Percentiles rank a stretch among this genome's conserved stretches.
Evolutionary conservation across 2,329 filamentous ascomycete species (phyloP).

Genomic region (Raffaelea albimanens): DNA sequence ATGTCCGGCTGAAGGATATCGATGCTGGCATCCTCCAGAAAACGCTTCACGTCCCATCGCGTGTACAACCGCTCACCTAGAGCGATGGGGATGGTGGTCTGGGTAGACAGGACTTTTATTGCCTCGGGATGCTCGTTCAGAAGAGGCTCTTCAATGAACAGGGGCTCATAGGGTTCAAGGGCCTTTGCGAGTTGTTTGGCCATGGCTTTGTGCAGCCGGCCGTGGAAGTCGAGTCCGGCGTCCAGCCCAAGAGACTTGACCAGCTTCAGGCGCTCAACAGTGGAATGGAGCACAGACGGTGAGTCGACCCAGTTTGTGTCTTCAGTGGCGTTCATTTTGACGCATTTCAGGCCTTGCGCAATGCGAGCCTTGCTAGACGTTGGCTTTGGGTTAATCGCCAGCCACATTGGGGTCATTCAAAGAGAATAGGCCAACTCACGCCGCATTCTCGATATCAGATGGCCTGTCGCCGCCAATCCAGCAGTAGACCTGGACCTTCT

Average conservation of each 20-base stretch:
- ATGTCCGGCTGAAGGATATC: constrained; percentile 60
- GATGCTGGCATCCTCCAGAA: constrained; percentile 45
- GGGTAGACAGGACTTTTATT: constrained; percentile 45
- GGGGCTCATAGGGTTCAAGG: constrained; percentile 50
- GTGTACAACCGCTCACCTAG: constrained; percentile 56
- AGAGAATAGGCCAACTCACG: constrained; percentile 23
- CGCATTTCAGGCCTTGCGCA: constrained; percentile 44
- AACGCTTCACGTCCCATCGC: constrained; percentile 56
- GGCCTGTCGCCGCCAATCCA: constrained; percentile 63
- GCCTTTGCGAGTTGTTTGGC: constrained; percentile 56
- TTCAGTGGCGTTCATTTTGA: constrained; percentile 65
- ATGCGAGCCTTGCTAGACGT: constrained; percentile 42
- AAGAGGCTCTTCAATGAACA: constrained; percentile 60
- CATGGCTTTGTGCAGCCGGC: constrained; percentile 60
- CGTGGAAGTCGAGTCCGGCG: constrained; percentile 60
- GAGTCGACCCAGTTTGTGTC: constrained; percentile 60
- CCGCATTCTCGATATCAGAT: constrained; percentile 46
- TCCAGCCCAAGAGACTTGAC: constrained; percentile 58
- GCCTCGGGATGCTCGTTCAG: constrained; percentile 51
- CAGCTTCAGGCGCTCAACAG: constrained; percentile 50
- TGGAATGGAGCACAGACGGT: constrained; percentile 44
- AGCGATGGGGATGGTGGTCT: constrained; percentile 51
- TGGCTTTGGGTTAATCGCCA: not conserved
- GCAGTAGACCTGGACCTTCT: constrained; percentile 55
- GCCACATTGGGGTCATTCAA: not conserved